Conservation (phyloP, 768 basidiomycete genomes). For the Suillus subluteus region DNA sequence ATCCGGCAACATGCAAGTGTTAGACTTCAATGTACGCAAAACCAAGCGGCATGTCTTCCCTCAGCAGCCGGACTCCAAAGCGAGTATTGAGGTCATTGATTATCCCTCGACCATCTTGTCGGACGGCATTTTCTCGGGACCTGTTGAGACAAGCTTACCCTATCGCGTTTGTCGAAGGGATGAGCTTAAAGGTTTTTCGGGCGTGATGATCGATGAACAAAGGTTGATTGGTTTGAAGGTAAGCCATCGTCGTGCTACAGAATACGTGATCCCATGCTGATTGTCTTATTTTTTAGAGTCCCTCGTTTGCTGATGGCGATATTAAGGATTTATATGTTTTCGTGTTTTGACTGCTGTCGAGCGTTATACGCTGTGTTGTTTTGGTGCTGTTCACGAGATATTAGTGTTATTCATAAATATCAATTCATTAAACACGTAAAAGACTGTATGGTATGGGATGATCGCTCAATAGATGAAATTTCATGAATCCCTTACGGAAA, state of each 20-base stretch:
- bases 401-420: slow-evolving; percentile 5
- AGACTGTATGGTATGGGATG: neutral
- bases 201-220: slow-evolving; percentile 48
- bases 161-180: slow-evolving; percentile 33
- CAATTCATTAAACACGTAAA: neutral
- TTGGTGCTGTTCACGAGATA: neutral
- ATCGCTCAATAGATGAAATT: neutral
- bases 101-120: slow-evolving; percentile 16
- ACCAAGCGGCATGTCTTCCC: slow-evolving; percentile 12
- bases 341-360: slow-evolving; percentile 27
- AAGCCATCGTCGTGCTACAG: slow-evolving; percentile 14
- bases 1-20: slow-evolving; percentile 19
- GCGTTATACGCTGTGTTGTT: neutral
- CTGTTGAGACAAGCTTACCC: slow-evolving; percentile 34
- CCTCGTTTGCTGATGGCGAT: slow-evolving; percentile 32
- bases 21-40: slow-evolving; percentile 36
- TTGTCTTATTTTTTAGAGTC: slow-evolving; percentile 18
- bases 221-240: slow-evolving; percentile 46
- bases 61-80: neutral
- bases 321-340: slow-evolving; percentile 40
- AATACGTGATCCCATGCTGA: neutral
- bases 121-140: slow-evolving; percentile 27
- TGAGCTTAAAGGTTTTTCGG: slow-evolving; percentile 35
- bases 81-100: slow-evolving; percentile 12
- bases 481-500: neutral